These are phyloP conservation scores for Candida maris DNA, from an alignment of 805 yeast genomes.

Conservation along the genomic window DNA sequence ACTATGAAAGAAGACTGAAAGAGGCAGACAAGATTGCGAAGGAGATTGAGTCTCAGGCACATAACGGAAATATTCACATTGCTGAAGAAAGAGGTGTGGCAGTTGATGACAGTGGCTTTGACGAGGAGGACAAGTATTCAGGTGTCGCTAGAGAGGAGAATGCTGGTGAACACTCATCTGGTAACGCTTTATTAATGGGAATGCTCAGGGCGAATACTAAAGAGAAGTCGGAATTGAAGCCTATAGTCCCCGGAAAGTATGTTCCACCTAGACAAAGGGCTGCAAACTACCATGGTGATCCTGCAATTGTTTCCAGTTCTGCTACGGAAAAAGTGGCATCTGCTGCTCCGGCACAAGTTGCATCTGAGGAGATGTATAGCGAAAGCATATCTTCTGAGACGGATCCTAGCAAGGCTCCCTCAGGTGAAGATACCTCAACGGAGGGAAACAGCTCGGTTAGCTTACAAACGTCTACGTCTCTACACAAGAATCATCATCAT, in stretches of 20 bases:
- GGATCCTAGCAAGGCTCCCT: slow-evolving; percentile 1
- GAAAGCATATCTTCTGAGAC: not conserved
- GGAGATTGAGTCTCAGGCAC: slow-evolving; percentile 71
- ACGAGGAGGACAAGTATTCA: slow-evolving; percentile 94
- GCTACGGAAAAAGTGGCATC: slow-evolving; percentile 26
- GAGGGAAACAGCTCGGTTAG: slow-evolving; percentile 4
- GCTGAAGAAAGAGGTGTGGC: slow-evolving; percentile 86
- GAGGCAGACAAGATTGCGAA: slow-evolving; percentile 77
- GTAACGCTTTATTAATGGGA: slow-evolving; percentile 27
- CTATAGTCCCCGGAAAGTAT: slow-evolving; percentile 38
- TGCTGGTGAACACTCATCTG: slow-evolving; percentile 8
- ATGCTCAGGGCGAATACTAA: slow-evolving; percentile 24
- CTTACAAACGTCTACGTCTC: slow-evolving; percentile 20
- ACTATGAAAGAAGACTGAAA: slow-evolving; percentile 57
- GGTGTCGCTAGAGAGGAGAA: slow-evolving; percentile 69
- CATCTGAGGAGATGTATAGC: not conserved
- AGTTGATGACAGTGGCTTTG: slow-evolving; percentile 80
- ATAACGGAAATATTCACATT: slow-evolving; percentile 68
- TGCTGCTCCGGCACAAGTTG: not conserved
- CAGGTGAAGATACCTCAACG: slow-evolving; percentile 2
- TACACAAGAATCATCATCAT: slow-evolving; percentile 6
- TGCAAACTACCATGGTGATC: slow-evolving; percentile 52
- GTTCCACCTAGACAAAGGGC: slow-evolving; percentile 58
- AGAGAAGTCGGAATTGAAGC: slow-evolving; percentile 23
- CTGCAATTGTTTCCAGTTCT: slow-evolving; percentile 60